Base-by-base conservation (phyloP, 2,329 filamentous ascomycete genomes). In the Hysterium pulicare region DNA sequence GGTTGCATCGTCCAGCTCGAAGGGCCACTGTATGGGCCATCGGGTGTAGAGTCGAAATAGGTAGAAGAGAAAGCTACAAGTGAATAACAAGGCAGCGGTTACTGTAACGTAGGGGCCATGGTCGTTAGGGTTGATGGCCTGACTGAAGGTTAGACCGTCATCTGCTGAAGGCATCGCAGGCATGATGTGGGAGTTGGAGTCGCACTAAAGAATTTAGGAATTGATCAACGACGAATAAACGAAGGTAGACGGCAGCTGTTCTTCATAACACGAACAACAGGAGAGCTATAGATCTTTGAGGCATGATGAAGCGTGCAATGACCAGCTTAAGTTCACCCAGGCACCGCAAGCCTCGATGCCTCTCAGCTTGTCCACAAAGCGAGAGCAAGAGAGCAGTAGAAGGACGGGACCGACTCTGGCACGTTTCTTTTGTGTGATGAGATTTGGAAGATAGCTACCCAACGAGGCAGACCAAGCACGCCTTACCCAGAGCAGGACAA, bases 81-180 rank as follows among this genome's bases (percentile, higher is more conserved):
- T 35, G 6, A 42, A 21, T 15, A 38, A 22, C 5, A 43, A n/a
- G 2, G 35, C 19, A 9, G 21, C 35, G 6, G 41, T 30, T 5
- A 43, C 36, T 5, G 34, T 39, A 8, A 43, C 35, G 35, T 32
- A 43, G n/a, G 35, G 33, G 17, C 41, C 30, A 24, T 38, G 41
- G 16, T 43, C 35, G 21, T 39, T 30, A 5, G 34, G 24, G 11
- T 20, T 38, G 24, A 31, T 26, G 26, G 31, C 20, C 5, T 31
- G 32, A 20, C 28, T 43, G 19, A 30, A 38, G 19, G 35, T 20
- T 21, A 38, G 26, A 16, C 32, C 32, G 32, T 21, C n/a, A 30
- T 30, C 10, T 8, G 7, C 32, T 8, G 24, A 28, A 28, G 24
- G 24, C 24, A 28, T 28, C 8, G 24, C 24, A 13, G 24, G 24